Evolutionary conservation across 2,329 filamentous ascomycete genomes (phyloP).

Genomic region (Calonectria pseudoreteaudii): DNA sequence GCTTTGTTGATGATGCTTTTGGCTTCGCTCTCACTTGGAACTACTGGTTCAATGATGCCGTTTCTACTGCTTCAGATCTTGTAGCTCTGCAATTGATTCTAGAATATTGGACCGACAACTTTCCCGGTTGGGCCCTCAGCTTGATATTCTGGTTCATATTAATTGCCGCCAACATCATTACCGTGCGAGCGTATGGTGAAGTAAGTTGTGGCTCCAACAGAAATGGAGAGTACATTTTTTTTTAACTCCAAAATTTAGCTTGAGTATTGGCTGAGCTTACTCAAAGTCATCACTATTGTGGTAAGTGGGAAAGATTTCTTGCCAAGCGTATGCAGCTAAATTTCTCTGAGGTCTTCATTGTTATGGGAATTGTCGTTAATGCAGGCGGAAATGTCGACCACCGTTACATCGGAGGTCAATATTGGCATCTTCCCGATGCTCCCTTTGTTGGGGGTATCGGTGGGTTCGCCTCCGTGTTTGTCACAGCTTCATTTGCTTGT

Average conservation of each 20-base stretch:
- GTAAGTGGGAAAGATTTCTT: constrained; percentile 33
- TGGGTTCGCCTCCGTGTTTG: constrained; percentile 71
- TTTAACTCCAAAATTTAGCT: constrained; percentile 56
- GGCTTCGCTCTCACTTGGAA: constrained; percentile 69
- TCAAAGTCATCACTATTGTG: constrained; percentile 66
- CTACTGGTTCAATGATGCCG: constrained; percentile 75
- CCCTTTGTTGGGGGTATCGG: constrained; percentile 75
- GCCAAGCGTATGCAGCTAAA: not conserved
- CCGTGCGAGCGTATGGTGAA: constrained; percentile 51
- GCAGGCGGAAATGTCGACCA: constrained; percentile 65
- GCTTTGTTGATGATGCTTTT: constrained; percentile 65
- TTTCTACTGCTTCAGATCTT: constrained; percentile 66
- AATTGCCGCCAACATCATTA: constrained; percentile 55
- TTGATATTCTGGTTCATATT: constrained; percentile 70
- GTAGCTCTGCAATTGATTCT: constrained; percentile 65
- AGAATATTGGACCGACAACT: constrained; percentile 71
- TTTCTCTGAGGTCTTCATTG: constrained; percentile 63
- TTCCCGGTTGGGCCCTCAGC: constrained; percentile 73
- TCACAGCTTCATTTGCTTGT: constrained; percentile 68
- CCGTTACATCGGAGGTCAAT: constrained; percentile 67
- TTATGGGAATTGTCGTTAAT: constrained; percentile 67
- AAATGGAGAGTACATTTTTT: too few species aligned
- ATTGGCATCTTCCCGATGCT: constrained; percentile 70
- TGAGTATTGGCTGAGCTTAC: constrained; percentile 67
- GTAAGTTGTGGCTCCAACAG: constrained; percentile 21